Evolutionary conservation across 805 yeast species (phyloP).

Genomic region (Yarrowia divulgata): DNA sequence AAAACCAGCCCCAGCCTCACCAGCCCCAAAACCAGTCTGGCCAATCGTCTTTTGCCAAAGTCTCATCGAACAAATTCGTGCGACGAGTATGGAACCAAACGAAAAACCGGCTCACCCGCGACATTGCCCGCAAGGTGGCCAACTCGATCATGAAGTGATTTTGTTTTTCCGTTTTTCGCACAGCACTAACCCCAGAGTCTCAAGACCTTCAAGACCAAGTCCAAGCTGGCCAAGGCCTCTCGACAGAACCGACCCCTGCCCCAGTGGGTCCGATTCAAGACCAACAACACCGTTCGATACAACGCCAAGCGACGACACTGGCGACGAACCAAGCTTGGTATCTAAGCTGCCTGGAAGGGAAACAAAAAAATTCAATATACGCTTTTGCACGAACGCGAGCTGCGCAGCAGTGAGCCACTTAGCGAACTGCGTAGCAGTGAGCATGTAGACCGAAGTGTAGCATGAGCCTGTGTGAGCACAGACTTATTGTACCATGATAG

Average conservation of each 20-base stretch:
- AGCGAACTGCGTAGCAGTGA: neutral
- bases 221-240: conserved; percentile 98
- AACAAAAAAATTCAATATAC: conserved; percentile 27
- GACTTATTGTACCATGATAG: no score
- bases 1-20: neutral
- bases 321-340: conserved; percentile 99
- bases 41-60: neutral
- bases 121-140: conserved; percentile 27
- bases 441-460: neutral
- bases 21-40: neutral
- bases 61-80: conserved; percentile 2
- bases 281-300: conserved; percentile 95
- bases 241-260: conserved; percentile 99
- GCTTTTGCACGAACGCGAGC: conserved; percentile 7
- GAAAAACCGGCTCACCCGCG: conserved; percentile 12
- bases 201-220: conserved; percentile 96
- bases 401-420: neutral
- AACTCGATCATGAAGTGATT: neutral
- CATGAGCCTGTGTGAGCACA: no score
- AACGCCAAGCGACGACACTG: conserved; percentile 99
- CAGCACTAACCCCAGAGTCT: conserved; percentile 54
- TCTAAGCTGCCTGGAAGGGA: conserved; percentile 60
- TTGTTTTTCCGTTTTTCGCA: no score
- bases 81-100: conserved; percentile 28
- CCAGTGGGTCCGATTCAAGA: conserved; percentile 99